Evolutionary conservation across 106 monocot genomes (phyloP), one percentile per base, ranked within the genome.

Genomic region (Cymbidium sinense): DNA sequence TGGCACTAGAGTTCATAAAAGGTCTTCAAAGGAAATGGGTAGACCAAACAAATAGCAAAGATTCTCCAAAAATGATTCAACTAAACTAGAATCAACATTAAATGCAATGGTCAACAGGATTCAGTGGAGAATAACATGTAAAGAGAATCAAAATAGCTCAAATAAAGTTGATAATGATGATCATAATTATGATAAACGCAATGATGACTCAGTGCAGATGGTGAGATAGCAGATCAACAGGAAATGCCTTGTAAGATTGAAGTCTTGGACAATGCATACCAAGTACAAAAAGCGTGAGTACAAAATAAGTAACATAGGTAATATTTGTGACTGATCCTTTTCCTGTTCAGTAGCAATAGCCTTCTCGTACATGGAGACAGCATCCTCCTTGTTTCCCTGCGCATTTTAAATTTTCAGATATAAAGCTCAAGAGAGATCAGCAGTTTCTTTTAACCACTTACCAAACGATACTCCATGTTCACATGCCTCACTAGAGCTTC

Each of bases 401-500:
- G 75, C 44, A 75, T 69, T 10, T 21, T 70, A 30, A 81, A 72
- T 28, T 36, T 34, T 28, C 7, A 70, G 35, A 50, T 21, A 31
- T 28, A 62, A 19, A 54, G 25, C 39, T 33, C 34, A 74, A n/a
- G 18, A 73, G 25, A 44, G 0, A 74, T 74, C 12, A 44, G 12
- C 8, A 29, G 74, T 10, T 25, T 20, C 19, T 43, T 47, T 23
- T 28, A 74, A 43, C 41, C 27, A 43, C 1, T 67, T 94, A 98
- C 96, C 94, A 86, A 18, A 37, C 94, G 85, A 78, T 87, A 84
- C 73, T 98, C 94, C 96, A 98, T 92, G 80, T 94, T 94, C 47
- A 88, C 91, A 92, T 92, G 90, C 76, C 84, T 94, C 5, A 90
- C 81, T 55, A 98, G 75, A n/a, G 90, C 90, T 84, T 94, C 96